Conservation (phyloP, 305 asterid genomes). For the Euphrasia arctica region DNA sequence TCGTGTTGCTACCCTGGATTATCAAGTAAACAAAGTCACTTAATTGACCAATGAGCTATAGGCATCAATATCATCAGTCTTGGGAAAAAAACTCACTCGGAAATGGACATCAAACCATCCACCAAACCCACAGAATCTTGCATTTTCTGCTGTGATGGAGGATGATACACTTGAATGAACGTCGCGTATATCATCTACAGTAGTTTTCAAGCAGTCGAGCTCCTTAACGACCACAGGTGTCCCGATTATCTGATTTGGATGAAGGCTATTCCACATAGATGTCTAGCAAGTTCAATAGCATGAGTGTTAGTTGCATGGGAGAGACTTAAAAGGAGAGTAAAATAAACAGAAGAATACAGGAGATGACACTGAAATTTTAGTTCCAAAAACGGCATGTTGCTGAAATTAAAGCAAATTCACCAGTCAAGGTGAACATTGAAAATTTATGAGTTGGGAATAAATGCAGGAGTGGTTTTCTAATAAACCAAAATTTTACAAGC, state of each 20-base stretch:
- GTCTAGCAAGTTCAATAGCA: constrained; percentile 49
- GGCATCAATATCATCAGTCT: constrained; percentile 8
- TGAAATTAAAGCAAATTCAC: background rate
- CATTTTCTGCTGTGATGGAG: constrained; percentile 53
- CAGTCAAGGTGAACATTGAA: background rate
- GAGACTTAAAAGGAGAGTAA: background rate
- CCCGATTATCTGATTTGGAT: constrained; percentile 90
- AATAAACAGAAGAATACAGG: background rate
- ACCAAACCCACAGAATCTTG: constrained; percentile 72
- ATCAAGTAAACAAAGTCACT: constrained; percentile 24
- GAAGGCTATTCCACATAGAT: constrained; percentile 84
- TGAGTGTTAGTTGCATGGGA: constrained; percentile 22
- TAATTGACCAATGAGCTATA: constrained; percentile 6
- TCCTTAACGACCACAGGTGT: constrained; percentile 65
- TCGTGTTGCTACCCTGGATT: constrained; percentile 57
- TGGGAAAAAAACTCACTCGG: constrained; percentile 54
- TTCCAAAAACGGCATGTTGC: background rate
- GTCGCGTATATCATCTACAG: constrained; percentile 52
- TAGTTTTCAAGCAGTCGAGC: constrained; percentile 73
- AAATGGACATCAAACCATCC: constrained; percentile 99
- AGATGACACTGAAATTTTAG: background rate
- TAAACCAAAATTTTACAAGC: background rate
- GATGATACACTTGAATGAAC: constrained; percentile 64
- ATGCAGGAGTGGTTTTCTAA: background rate
- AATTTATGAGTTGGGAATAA: background rate